Conservation (phyloP, 345 rosid species). For the Citrus trifoliata region DNA sequence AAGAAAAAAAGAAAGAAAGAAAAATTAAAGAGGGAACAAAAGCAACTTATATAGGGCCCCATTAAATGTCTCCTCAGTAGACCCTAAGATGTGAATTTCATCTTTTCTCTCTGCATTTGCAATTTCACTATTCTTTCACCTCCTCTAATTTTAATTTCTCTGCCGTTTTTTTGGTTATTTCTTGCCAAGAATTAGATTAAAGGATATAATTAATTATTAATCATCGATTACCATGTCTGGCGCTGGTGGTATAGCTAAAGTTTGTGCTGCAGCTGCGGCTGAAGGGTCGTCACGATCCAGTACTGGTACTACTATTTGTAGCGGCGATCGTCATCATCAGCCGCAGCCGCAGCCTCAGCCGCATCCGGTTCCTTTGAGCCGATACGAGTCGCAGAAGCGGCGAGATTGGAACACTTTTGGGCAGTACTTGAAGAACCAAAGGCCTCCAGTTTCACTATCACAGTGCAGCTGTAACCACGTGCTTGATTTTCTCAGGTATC, state of each 20-base stretch:
- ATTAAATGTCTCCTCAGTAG: slow-evolving; percentile 47
- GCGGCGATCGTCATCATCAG: neutral
- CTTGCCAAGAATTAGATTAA: slow-evolving; percentile 20
- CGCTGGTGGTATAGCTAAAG: slow-evolving; percentile 17
- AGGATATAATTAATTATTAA: neutral
- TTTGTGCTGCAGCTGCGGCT: slow-evolving; percentile 27
- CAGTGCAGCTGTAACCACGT: slow-evolving; percentile 63
- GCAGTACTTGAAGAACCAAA: slow-evolving; percentile 73
- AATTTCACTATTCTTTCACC: slow-evolving; percentile 26
- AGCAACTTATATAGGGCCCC: slow-evolving; percentile 58
- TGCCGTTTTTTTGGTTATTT: neutral
- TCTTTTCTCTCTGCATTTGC: slow-evolving; percentile 28
- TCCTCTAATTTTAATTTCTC: neutral
- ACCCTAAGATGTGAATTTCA: slow-evolving; percentile 52
- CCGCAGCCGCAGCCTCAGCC: slow-evolving; percentile 13
- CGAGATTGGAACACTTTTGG: slow-evolving; percentile 92
- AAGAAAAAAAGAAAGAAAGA: slow-evolving; percentile 10
- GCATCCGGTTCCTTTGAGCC: slow-evolving; percentile 48
- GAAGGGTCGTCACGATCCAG: slow-evolving; percentile 45
- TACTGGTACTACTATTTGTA: too few species aligned
- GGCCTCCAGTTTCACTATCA: slow-evolving; percentile 54
- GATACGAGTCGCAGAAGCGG: slow-evolving; percentile 79
- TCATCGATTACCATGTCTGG: slow-evolving; percentile 26
- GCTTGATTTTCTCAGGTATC: slow-evolving; percentile 68
- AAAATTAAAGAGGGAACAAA: slow-evolving; percentile 31